These are phyloP conservation scores for Talaromyces wortmannii DNA, from an alignment of 495 filamentous ascomycete genomes.

Conservation along the genomic window DNA sequence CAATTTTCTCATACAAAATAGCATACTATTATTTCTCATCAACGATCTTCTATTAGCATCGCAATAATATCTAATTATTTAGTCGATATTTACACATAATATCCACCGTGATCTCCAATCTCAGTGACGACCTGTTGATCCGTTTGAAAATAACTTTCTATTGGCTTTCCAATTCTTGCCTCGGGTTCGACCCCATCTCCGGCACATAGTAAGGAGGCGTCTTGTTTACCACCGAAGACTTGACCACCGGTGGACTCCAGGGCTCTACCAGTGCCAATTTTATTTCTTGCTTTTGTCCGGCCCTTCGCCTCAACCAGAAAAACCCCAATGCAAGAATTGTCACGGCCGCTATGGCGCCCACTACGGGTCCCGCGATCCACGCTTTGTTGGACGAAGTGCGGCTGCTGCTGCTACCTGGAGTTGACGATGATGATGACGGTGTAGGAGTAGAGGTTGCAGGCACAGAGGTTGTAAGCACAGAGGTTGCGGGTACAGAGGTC, in stretches of 20 bases:
- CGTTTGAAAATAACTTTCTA: too few relatives aligned
- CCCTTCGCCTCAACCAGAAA: background rate
- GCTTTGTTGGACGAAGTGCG: background rate
- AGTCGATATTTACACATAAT: too few relatives aligned
- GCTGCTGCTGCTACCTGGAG: background rate
- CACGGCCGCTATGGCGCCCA: conserved; percentile 2
- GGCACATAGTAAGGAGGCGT: background rate
- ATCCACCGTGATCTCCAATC: too few relatives aligned
- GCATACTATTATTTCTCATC: too few relatives aligned
- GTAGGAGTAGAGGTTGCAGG: background rate
- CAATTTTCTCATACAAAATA: too few relatives aligned
- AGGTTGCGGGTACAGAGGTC: background rate
- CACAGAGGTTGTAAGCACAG: background rate
- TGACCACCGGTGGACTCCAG: background rate
- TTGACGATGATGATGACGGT: background rate
- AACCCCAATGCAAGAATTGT: conserved; percentile 14
- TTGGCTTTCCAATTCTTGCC: background rate
- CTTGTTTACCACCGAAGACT: background rate
- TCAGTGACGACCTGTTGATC: too few relatives aligned
- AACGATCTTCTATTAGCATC: too few relatives aligned
- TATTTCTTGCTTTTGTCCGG: conserved; percentile 1
- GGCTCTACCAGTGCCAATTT: background rate
- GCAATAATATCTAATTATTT: too few relatives aligned
- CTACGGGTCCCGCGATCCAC: conserved; percentile 1
- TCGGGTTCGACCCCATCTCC: conserved; percentile 1